phyloP scores from a whole-genome alignment of 23 red algal genomes.

The Gracilaria caudata region DNA sequence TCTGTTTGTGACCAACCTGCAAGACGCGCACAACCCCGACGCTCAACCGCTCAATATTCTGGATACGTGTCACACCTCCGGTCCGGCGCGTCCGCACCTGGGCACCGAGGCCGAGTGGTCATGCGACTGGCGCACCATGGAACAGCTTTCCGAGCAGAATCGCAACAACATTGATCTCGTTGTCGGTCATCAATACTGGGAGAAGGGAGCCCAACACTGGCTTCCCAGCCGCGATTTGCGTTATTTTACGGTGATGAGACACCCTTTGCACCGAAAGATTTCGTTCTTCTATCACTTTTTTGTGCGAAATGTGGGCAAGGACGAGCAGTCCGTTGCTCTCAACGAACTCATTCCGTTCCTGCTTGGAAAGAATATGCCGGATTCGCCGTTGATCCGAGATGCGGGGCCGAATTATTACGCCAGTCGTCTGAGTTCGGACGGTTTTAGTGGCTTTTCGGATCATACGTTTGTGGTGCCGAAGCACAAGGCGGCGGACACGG shows the following conservation, averaged over 20 bases:
- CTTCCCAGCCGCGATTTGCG: conserved; percentile 49
- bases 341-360: conserved; percentile 32
- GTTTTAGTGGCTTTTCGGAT: conserved; percentile 14
- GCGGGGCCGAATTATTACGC: conserved; percentile 52
- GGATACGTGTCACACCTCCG: conserved; percentile 60
- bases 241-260: conserved; percentile 73
- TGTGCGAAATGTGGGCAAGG: conserved; percentile 25
- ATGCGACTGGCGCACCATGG: conserved; percentile 44
- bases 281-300: conserved; percentile 81
- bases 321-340: conserved; percentile 24
- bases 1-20: conserved; percentile 35
- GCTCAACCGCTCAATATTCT: conserved; percentile 12
- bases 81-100: neutral
- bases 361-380: conserved; percentile 34
- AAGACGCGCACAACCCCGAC: conserved; percentile 7
- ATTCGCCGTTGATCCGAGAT: conserved; percentile 33
- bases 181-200: conserved; percentile 71
- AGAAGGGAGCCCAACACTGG: conserved; percentile 36
- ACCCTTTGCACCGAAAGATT: conserved; percentile 63
- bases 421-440: conserved; percentile 49
- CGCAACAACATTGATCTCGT: conserved; percentile 54
- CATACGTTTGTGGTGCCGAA: conserved; percentile 28
- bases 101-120: conserved; percentile 42
- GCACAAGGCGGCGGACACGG: conserved; percentile 5
- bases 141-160: neutral